Conservation (phyloP, 768 basidiomycete genomes). For the Mycena haematopus region DNA sequence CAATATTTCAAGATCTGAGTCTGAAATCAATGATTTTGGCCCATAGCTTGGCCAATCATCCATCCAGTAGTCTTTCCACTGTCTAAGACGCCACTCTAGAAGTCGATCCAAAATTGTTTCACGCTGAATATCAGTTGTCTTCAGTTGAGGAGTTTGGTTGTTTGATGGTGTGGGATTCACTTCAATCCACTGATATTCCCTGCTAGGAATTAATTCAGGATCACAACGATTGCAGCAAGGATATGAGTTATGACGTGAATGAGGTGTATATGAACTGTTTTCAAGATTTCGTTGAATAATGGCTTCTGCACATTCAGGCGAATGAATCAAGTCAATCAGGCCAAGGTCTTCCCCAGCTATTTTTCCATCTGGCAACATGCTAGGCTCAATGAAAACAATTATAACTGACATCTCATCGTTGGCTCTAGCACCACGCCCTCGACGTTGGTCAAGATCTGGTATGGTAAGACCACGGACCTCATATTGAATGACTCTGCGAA, state of each 20-base stretch:
- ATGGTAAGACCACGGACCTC: slow-evolving; percentile 21
- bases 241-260: neutral
- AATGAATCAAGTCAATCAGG: slow-evolving; percentile 13
- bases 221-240: slow-evolving; percentile 24
- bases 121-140: slow-evolving; percentile 8
- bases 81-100: neutral
- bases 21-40: neutral
- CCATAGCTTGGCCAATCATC: neutral
- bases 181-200: slow-evolving; percentile 8
- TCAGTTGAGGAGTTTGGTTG: neutral
- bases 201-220: neutral
- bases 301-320: neutral
- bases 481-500: slow-evolving; percentile 27
- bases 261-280: too few species aligned
- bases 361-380: slow-evolving; percentile 7
- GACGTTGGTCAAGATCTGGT: slow-evolving; percentile 27
- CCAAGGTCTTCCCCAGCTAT: neutral
- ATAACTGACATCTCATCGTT: neutral
- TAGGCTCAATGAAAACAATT: slow-evolving; percentile 17
- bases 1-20: neutral
- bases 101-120: neutral
- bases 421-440: neutral
- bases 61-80: neutral
- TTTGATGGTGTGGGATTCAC: neutral
- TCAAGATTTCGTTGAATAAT: slow-evolving; percentile 18